These are phyloP conservation scores for Domatiomyces globalis DNA, from an alignment of 2,329 filamentous ascomycete genomes.

Conservation along the genomic window DNA sequence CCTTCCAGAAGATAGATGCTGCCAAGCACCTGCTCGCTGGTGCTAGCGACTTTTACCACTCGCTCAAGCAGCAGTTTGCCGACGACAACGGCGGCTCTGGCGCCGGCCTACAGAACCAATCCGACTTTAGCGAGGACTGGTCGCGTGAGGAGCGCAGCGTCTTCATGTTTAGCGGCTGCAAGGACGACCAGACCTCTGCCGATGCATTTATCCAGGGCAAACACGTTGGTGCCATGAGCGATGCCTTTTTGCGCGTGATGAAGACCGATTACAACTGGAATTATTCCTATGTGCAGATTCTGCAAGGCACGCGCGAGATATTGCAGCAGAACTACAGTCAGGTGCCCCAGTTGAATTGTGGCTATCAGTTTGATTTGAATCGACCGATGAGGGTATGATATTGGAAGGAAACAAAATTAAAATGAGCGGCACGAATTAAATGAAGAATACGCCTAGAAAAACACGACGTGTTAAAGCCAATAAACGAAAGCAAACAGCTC, in stretches of 20 bases:
- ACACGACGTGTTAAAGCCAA: not conserved
- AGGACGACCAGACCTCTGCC: constrained; percentile 38
- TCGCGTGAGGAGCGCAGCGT: constrained; percentile 33
- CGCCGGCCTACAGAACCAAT: constrained; percentile 26
- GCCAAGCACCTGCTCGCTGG: constrained; percentile 40
- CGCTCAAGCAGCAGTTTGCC: constrained; percentile 27
- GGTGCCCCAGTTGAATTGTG: constrained; percentile 21
- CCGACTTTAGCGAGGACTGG: constrained; percentile 34
- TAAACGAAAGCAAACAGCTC: too few species aligned
- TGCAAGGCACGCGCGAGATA: constrained; percentile 20
- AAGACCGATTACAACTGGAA: constrained; percentile 14
- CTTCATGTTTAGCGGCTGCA: constrained; percentile 38
- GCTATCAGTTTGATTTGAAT: constrained; percentile 18
- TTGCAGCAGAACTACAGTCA: constrained; percentile 20
- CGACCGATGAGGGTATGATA: constrained; percentile 22
- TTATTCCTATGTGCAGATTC: constrained; percentile 17
- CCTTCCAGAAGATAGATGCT: constrained; percentile 29
- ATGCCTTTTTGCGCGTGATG: constrained; percentile 17
- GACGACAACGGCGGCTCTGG: constrained; percentile 29
- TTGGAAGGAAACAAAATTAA: too few species aligned
- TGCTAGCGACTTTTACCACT: constrained; percentile 39
- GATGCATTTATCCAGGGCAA: constrained; percentile 34
- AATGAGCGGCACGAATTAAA: not conserved
- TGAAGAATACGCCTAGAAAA: not conserved
- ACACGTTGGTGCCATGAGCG: constrained; percentile 19